Evolutionary conservation across 129 eudicot genomes (phyloP), one percentile per base, ranked within the genome.

Genomic region (Helianthus tuberosus): DNA sequence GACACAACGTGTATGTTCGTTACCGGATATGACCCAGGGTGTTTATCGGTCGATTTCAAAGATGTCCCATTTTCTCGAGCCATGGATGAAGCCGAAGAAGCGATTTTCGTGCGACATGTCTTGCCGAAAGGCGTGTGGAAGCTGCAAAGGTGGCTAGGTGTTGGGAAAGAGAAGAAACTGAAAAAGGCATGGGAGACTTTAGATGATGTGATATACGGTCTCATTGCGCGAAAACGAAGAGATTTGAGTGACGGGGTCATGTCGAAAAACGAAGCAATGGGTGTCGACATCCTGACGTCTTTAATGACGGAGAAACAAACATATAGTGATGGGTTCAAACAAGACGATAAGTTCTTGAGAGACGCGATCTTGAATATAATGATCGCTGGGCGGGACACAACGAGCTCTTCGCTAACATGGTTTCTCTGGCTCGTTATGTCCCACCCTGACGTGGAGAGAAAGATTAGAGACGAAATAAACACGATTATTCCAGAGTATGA

Each of bases 371-470:
- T 92, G 47, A 89, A 89, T 58, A 72, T 87, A n/a, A 81, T 92
- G 91, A 72, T 89, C 6, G 97, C 93, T 0, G 96, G 97, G 43
- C 66, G 96, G 43, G 97, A 89, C 82, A 92, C 96, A 1, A 84
- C 91, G 0, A 89, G 96, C 63, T 83, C 98, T 4, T 86, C 83
- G 1, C 79, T 92, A 0, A 89, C 98, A 1, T 92, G 98, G 98
- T 87, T 89, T 41, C 46, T 82, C 5, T 92, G 96, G 98, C 94
- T 92, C 8, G 84, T 92, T 25, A 25, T 81, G 11, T 80, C 87
- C 6, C 87, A 92, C 60, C 98, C 89, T 0, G 2, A 4, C 1
- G 83, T 92, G 13, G 84, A 77, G 64, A 65, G 43, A 54, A 92
- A 73, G 58, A 87, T 92, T 5, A 62, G 79, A 58, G 85, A 85